phyloP scores from a whole-genome alignment of 257 asterid species.

The Solanum dulcamara region DNA sequence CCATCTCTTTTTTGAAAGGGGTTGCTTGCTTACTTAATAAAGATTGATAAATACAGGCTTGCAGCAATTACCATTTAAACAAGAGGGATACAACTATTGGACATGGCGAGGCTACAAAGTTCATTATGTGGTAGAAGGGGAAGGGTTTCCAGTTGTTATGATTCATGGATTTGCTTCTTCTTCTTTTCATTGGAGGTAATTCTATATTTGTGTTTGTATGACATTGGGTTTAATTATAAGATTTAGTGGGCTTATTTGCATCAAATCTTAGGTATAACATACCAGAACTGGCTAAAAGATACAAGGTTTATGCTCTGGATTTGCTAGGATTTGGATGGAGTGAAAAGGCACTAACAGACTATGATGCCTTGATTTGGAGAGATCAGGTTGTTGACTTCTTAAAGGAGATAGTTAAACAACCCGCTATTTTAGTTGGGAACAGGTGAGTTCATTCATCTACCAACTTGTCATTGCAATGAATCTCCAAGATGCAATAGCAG shows the following conservation, averaged over 20 bases:
- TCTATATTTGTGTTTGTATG: neutral
- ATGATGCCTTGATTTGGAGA: constrained; percentile 87
- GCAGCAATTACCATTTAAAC: constrained; percentile 62
- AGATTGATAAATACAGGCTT: constrained; percentile 27
- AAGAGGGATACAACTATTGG: constrained; percentile 86
- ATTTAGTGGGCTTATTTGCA: neutral
- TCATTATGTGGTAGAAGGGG: constrained; percentile 87
- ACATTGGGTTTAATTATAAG: neutral
- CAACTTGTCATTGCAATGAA: neutral
- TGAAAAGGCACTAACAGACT: constrained; percentile 76
- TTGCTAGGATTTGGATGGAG: constrained; percentile 97
- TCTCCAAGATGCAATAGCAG: neutral
- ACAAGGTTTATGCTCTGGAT: constrained; percentile 85
- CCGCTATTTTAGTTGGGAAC: constrained; percentile 86
- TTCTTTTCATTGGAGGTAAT: constrained; percentile 92
- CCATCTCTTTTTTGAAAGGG: too few relatives aligned
- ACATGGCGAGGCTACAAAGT: constrained; percentile 62
- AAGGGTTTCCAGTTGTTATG: constrained; percentile 71
- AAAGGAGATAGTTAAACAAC: constrained; percentile 68
- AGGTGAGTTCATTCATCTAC: constrained; percentile 22
- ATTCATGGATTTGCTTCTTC: constrained; percentile 98
- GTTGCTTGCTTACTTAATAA: too few relatives aligned
- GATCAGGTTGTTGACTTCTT: constrained; percentile 84
- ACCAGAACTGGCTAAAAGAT: constrained; percentile 70
- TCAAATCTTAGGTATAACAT: constrained; percentile 53